Evolutionary conservation across 129 eudicot species (phyloP).

Genomic region (Ambrosia trifida): DNA sequence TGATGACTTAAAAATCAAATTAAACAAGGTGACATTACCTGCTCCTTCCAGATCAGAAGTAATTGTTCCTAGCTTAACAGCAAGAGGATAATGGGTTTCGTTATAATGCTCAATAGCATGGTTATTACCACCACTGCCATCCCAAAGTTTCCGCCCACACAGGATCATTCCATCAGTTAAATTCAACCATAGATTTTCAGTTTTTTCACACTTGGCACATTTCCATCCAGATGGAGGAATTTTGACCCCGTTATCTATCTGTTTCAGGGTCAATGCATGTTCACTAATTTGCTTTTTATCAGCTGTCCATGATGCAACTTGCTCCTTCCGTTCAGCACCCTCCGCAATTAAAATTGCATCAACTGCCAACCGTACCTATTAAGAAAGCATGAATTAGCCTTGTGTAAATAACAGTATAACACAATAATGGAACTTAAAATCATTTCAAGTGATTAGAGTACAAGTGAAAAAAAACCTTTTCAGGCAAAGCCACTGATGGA

Average conservation of each 20-base stretch:
- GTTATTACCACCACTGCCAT: constrained; percentile 92
- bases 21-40: constrained; percentile 47
- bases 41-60: constrained; percentile 91
- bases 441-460: background rate
- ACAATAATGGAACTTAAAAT: background rate
- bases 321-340: constrained; percentile 95
- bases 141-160: constrained; percentile 92
- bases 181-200: constrained; percentile 92
- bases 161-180: constrained; percentile 88
- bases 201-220: constrained; percentile 83
- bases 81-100: constrained; percentile 74
- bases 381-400: constrained; percentile 9
- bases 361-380: constrained; percentile 86
- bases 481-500: constrained; percentile 88
- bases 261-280: constrained; percentile 69
- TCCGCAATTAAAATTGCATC: constrained; percentile 74
- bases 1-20: background rate
- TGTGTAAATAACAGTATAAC: background rate
- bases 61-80: constrained; percentile 93
- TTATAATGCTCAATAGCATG: constrained; percentile 82
- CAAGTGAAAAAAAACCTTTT: constrained; percentile 41
- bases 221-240: constrained; percentile 93
- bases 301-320: constrained; percentile 89
- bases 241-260: constrained; percentile 65
- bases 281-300: constrained; percentile 71